phyloP scores from a whole-genome alignment of 2,329 filamentous ascomycete genomes.

The Hymenoscyphus linearis region DNA sequence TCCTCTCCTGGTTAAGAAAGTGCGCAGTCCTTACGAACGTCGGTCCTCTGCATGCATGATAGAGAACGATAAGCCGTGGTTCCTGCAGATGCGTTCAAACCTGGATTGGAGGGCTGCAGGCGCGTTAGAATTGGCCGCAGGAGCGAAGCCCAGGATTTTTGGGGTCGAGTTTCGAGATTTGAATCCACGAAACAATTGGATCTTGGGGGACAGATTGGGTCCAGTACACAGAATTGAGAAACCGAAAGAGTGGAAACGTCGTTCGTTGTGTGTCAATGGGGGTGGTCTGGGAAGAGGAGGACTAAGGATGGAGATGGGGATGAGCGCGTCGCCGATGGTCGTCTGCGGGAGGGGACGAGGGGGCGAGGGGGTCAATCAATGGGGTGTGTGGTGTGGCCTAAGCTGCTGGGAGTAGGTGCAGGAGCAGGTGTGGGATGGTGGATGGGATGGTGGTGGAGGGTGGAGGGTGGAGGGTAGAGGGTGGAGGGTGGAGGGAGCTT shows the following conservation, averaged over 20 bases:
- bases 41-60: conserved; percentile 35
- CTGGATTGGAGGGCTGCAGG: conserved; percentile 24
- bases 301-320: not conserved
- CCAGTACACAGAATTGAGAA: not conserved
- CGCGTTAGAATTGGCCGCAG: conserved; percentile 21
- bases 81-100: conserved; percentile 22
- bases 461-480: too few relatives aligned
- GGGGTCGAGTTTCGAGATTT: not conserved
- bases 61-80: conserved; percentile 35
- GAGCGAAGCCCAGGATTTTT: conserved; percentile 2
- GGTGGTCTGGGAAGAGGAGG: not conserved
- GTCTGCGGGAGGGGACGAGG: not conserved
- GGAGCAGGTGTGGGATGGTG: too few relatives aligned
- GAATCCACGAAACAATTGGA: not conserved
- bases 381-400: not conserved
- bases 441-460: not conserved
- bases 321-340: conserved; percentile 1
- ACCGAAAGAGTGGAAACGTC: not conserved
- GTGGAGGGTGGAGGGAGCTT: not conserved
- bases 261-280: not conserved
- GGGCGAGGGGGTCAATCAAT: not conserved
- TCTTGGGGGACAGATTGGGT: not conserved
- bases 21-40: conserved; percentile 27
- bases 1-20: conserved; percentile 33
- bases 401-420: not conserved